Base-by-base conservation (phyloP, 2,329 filamentous ascomycete genomes). In the Dactylellina leptospora region DNA sequence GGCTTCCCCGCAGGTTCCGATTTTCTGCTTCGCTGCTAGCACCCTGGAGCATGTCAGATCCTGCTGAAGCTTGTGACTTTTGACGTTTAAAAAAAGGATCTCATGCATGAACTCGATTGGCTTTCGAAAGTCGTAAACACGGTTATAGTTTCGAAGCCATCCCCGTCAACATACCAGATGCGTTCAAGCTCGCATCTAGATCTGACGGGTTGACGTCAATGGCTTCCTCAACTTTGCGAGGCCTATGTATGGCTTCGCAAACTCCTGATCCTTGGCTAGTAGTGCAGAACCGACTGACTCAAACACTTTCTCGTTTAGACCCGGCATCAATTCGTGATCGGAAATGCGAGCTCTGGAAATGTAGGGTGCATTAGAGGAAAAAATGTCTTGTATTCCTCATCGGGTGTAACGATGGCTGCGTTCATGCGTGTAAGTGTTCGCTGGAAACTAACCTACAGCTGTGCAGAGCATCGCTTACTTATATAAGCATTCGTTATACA, bases 61-160 rank as follows among this genome's bases (percentile, higher is more conserved):
- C 47, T 51, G 47, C 47, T 51, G 18, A 51, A 11, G 27, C 4
- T 9, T 18, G n/a, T n/a, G n/a, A n/a, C n/a, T n/a, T n/a, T n/a
- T n/a, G n/a, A n/a, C n/a, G n/a, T n/a, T n/a, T n/a, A n/a, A 51
- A 51, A 51, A 33, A 51, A 51, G 47, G 47, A 51, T 50, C n/a
- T 50, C 23, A 11, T 51, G 27, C 47, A 51, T 48, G 20, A 51
- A 33, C n/a, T n/a, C n/a, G n/a, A n/a, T n/a, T n/a, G n/a, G n/a
- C n/a, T n/a, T n/a, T n/a, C n/a, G n/a, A n/a, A n/a, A n/a, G n/a
- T n/a, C n/a, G n/a, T n/a, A n/a, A n/a, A n/a, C n/a, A n/a, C n/a
- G n/a, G n/a, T n/a, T n/a, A n/a, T n/a, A n/a, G n/a, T n/a, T n/a
- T n/a, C n/a, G n/a, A n/a, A n/a, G n/a, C n/a, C n/a, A n/a, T n/a